Evolutionary conservation across 768 basidiomycete species (phyloP).

Genomic region (Tubosaeta brunneosetosa): DNA sequence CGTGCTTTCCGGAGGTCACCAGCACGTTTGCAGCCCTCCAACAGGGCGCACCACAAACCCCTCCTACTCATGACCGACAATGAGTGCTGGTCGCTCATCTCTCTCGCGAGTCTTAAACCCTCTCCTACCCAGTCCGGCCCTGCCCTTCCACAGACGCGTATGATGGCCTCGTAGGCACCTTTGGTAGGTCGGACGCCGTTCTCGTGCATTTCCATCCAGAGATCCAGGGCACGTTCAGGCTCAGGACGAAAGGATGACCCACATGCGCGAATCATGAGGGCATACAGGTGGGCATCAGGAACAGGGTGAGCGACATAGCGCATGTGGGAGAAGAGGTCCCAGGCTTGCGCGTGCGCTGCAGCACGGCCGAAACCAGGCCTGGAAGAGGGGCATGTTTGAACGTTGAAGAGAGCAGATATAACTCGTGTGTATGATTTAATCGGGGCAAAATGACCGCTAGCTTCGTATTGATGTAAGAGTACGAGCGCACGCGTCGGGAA

Average conservation of each 20-base stretch:
- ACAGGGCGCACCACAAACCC: conserved; percentile 73
- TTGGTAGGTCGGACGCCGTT: conserved; percentile 56
- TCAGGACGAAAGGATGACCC: conserved; percentile 59
- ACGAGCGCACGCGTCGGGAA: conserved; percentile 62
- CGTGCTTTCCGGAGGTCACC: conserved; percentile 80
- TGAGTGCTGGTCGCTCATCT: conserved; percentile 76
- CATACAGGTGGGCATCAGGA: conserved; percentile 70
- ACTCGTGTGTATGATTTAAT: conserved; percentile 70
- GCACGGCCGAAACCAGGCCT: conserved; percentile 31
- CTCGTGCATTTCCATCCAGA: conserved; percentile 93
- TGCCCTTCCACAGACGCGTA: conserved; percentile 71
- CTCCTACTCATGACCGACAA: conserved; percentile 34
- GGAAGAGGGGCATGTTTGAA: conserved; percentile 30
- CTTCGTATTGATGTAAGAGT: conserved; percentile 71
- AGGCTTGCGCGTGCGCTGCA: conserved; percentile 69
- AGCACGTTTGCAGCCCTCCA: conserved; percentile 84
- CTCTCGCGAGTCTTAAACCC: conserved; percentile 75
- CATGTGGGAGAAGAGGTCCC: conserved; percentile 96
- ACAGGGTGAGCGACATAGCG: conserved; percentile 88
- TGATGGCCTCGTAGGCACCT: conserved; percentile 75
- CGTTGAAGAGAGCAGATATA: conserved; percentile 54
- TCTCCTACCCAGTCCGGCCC: conserved; percentile 71
- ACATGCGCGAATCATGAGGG: conserved; percentile 85
- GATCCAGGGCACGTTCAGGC: conserved; percentile 87
- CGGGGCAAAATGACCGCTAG: conserved; percentile 55